A percentile compares a stretch with the other conserved stretches of the same genome.
These are phyloP conservation scores for Odontarrhena argentea DNA, from an alignment of 345 rosid genomes.

Conservation along the genomic window DNA sequence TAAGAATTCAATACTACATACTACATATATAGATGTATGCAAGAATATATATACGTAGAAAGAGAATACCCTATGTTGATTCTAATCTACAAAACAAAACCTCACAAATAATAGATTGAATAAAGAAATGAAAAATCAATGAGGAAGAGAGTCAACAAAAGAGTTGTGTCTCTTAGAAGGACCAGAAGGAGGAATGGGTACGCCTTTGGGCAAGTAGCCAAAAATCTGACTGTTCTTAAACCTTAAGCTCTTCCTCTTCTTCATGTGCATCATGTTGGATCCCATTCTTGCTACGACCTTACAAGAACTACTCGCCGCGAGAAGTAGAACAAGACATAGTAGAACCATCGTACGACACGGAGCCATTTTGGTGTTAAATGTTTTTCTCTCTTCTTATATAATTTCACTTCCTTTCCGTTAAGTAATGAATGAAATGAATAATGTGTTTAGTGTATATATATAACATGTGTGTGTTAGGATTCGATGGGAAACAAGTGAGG, in stretches of 20 bases:
- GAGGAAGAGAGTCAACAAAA: constrained; percentile 45
- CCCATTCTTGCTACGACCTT: constrained; percentile 45
- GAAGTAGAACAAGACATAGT: constrained; percentile 37
- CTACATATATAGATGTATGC: constrained; percentile 10
- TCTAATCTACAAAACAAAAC: constrained; percentile 25
- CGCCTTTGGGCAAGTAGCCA: constrained; percentile 79
- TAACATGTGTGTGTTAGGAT: constrained; percentile 29
- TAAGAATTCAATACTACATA: not conserved
- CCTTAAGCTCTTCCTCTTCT: constrained; percentile 28
- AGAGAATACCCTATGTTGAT: constrained; percentile 10
- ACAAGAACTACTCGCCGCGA: constrained; percentile 41
- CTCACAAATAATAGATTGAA: constrained; percentile 1
- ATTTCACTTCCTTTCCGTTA: constrained; percentile 1
- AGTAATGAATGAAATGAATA: constrained; percentile 17
- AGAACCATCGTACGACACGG: constrained; percentile 34
- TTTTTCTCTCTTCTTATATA: not conserved
- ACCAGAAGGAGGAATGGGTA: constrained; percentile 74
- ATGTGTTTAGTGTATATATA: constrained; percentile 11
- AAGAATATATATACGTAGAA: constrained; percentile 19
- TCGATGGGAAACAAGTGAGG: constrained; percentile 26
- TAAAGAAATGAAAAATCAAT: constrained; percentile 19
- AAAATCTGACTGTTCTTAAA: constrained; percentile 46
- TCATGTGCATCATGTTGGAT: constrained; percentile 13
- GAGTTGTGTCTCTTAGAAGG: constrained; percentile 86
- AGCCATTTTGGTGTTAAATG: constrained; percentile 21